Conservation (phyloP, 345 rosid genomes). For the Eucalyptus curtisii region DNA sequence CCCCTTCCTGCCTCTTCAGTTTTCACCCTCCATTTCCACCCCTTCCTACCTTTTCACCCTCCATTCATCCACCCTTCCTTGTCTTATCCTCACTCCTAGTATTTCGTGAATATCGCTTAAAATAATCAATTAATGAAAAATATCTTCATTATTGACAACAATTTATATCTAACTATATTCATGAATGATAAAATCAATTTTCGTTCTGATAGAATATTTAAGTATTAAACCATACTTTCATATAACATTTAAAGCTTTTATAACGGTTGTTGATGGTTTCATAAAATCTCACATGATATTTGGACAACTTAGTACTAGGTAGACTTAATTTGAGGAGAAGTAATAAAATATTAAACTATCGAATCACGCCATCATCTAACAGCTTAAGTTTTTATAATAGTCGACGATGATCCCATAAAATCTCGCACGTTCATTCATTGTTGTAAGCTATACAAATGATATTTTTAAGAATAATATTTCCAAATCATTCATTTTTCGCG, state of each 20-base stretch:
- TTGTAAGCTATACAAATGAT: not conserved
- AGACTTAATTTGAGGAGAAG: not conserved
- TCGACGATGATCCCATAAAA: too few species aligned
- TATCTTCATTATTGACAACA: not conserved
- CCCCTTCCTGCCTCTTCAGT: not conserved
- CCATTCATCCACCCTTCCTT: not conserved
- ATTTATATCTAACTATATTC: not conserved
- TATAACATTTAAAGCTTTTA: too few species aligned
- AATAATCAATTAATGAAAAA: not conserved
- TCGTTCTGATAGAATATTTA: not conserved
- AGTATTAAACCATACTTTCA: too few species aligned
- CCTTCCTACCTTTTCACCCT: not conserved
- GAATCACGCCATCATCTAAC: accelerated
- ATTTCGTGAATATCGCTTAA: not conserved
- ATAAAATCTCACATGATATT: not conserved
- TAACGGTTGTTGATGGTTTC: not conserved
- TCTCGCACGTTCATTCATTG: accelerated
- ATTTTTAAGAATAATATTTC: not conserved
- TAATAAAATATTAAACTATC: too few species aligned
- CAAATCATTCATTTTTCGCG: not conserved
- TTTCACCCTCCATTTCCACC: not conserved
- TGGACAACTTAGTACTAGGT: accelerated
- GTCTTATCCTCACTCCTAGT: too few species aligned
- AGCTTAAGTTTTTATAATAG: not conserved
- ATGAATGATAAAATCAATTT: not conserved